phyloP scores from a whole-genome alignment of 2,329 filamentous ascomycete genomes.

The Diaporthe sp. region DNA sequence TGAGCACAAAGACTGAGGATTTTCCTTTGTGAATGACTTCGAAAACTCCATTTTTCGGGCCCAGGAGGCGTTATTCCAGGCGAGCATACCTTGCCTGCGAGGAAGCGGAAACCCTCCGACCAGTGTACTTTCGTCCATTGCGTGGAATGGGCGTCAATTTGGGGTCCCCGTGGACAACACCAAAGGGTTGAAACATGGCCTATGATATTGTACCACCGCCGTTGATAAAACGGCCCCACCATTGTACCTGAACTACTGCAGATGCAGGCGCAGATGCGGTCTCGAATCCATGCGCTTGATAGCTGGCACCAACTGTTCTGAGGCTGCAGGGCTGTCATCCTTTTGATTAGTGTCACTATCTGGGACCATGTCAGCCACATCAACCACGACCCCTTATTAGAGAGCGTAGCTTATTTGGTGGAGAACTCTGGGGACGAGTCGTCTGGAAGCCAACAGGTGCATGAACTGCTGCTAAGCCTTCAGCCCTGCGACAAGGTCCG shows the following conservation, averaged over 20 bases:
- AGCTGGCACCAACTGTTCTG: background rate
- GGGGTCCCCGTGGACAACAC: conserved; percentile 18
- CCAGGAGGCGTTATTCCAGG: conserved; percentile 27
- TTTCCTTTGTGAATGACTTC: conserved; percentile 34
- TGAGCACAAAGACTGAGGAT: conserved; percentile 34
- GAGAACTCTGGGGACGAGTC: background rate
- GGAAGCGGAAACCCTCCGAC: conserved; percentile 24
- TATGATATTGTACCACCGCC: conserved; percentile 29
- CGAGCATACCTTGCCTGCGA: conserved; percentile 7
- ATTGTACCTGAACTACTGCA: conserved; percentile 35
- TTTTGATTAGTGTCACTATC: conserved; percentile 7
- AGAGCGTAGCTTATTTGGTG: conserved; percentile 26
- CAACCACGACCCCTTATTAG: background rate
- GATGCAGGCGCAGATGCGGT: conserved; percentile 17
- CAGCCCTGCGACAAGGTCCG: conserved; percentile 27
- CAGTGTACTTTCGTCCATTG: conserved; percentile 35
- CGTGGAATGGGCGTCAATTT: conserved; percentile 18
- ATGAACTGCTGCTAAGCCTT: conserved; percentile 25
- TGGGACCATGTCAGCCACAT: conserved; percentile 5
- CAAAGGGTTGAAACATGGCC: conserved; percentile 38
- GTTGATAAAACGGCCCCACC: background rate
- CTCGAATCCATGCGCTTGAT: background rate
- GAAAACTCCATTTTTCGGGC: background rate
- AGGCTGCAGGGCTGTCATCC: conserved; percentile 14
- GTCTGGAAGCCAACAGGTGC: conserved; percentile 6